Percentiles rank a stretch among this genome's conserved stretches.
Evolutionary conservation across 192 early-diverging fungal species (phyloP).

Genomic region (Linderina pennispora): DNA sequence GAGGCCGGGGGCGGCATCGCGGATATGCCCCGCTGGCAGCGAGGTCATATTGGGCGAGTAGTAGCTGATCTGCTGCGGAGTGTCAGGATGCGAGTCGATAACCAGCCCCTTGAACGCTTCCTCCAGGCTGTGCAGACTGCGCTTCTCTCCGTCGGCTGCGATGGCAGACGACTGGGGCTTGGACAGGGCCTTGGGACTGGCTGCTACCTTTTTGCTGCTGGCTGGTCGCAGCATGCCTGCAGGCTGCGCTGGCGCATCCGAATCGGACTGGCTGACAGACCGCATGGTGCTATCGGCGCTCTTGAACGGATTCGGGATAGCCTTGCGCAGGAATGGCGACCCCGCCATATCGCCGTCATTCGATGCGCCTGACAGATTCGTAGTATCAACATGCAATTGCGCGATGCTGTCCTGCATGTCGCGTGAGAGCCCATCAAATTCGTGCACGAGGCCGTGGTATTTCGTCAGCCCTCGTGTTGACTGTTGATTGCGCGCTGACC

Average conservation of each 20-base stretch:
- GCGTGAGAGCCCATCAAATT: slow-evolving; percentile 44
- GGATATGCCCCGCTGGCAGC: slow-evolving; percentile 7
- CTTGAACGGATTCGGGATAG: slow-evolving; percentile 28
- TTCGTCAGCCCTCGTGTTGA: no score
- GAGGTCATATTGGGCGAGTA: no score
- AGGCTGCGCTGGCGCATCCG: no score
- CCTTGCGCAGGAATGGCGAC: slow-evolving; percentile 23
- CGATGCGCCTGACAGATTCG: no score
- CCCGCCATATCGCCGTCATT: slow-evolving; percentile 5
- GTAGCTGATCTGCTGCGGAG: no score
- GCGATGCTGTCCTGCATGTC: slow-evolving; percentile 50
- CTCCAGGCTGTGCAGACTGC: slow-evolving; percentile 12
- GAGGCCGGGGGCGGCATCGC: slow-evolving; percentile 17
- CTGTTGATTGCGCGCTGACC: no score
- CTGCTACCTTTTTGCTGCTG: no score
- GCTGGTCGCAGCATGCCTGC: no score
- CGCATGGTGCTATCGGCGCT: slow-evolving; percentile 10
- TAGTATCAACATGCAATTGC: no score
- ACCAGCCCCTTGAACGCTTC: slow-evolving; percentile 16
- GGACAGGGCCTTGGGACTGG: no score
- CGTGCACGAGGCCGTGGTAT: slow-evolving; percentile 45
- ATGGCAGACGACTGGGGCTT: no score
- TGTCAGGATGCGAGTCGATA: slow-evolving; percentile 11
- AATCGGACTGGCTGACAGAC: no score
- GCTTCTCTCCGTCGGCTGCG: neutral